Evolutionary conservation across 257 asterid species (phyloP), one percentile per base, ranked within the genome.

Genomic region (Primulina huaijiensis): DNA sequence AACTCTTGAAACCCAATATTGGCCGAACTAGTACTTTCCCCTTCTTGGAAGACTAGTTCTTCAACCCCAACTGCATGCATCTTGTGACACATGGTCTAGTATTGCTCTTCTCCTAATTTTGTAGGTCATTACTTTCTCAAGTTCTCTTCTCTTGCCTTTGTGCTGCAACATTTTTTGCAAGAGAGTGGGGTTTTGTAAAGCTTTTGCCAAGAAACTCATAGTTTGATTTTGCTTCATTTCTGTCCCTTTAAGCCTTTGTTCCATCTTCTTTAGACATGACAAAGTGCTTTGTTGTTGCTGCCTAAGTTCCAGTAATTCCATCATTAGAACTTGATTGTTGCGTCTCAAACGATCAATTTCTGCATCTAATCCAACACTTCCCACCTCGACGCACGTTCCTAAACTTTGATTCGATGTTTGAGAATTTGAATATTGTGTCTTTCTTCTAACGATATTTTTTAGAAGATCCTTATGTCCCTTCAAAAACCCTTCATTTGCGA

Each of bases 271-370:
- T 35, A 90, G 71, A 5, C 80, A 63, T 2, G 88, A 80, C 37
- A 64, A 80, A 0, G 89, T 83, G 7, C 35, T 70, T 60, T 89
- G 96, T 50, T 92, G 95, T 38, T 82, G 91, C 65, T 86, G 95
- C 29, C 92, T 79, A 7, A 92, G 88, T 34, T 85, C 85, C 76
- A 89, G 86, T 55, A 92, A 58, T 31, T 92, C 97, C 85, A 43
- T 61, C 83, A 76, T 75, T 8, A 92, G 11, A 0, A 81, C 80
- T 1, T 86, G 88, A 68, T 83, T 89, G 75, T 92, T 90, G 6
- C 90, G 80, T 70, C 80, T 82, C 62, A 92, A 63, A 7, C 76
- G 76, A 11, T 86, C 90, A n/a, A 87, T 64, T 76, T 86, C 95
- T 0, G 72, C 84, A 2, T 88, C 90, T 33, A 85, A 27, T 14